Conservation (phyloP, 257 asterid species). For the Solanum peruvianum region DNA sequence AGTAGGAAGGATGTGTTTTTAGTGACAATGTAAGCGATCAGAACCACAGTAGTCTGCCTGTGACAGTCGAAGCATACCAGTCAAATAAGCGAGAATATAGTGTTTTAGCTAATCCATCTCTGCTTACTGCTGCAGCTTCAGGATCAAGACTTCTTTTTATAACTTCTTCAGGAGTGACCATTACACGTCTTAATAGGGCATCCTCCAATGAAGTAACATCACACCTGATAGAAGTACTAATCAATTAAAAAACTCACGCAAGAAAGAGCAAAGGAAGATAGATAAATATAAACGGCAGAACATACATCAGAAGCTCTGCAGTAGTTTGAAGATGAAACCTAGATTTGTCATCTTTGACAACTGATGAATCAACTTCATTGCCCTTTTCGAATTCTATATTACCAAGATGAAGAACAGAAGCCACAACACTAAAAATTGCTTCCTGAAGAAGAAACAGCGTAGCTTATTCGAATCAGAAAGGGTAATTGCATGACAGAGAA, state of each 20-base stretch:
- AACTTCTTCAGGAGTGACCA: constrained; percentile 99
- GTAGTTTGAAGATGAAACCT: constrained; percentile 74
- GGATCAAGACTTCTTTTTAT: constrained; percentile 98
- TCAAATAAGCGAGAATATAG: constrained; percentile 87
- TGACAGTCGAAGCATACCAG: constrained; percentile 38
- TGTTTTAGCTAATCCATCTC: constrained; percentile 94
- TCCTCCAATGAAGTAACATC: constrained; percentile 66
- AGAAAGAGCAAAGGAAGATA: not conserved
- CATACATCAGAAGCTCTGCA: constrained; percentile 92
- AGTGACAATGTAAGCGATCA: not conserved
- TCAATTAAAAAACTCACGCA: constrained; percentile 7
- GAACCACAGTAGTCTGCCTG: not conserved
- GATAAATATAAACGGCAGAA: constrained; percentile 5
- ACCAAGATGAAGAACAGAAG: constrained; percentile 91
- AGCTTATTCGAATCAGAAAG: not conserved
- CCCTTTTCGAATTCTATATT: constrained; percentile 76
- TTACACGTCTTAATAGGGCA: constrained; percentile 85
- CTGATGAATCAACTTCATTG: constrained; percentile 71
- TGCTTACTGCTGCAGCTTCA: constrained; percentile 63
- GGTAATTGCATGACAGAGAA: not conserved
- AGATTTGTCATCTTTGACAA: constrained; percentile 81
- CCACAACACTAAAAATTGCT: constrained; percentile 96
- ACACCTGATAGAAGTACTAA: constrained; percentile 40
- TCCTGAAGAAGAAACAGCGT: constrained; percentile 38
- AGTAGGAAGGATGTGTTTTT: not conserved